Base-by-base conservation (phyloP, 352 stramenopile genomes). In the Pythium plurisporium region DNA sequence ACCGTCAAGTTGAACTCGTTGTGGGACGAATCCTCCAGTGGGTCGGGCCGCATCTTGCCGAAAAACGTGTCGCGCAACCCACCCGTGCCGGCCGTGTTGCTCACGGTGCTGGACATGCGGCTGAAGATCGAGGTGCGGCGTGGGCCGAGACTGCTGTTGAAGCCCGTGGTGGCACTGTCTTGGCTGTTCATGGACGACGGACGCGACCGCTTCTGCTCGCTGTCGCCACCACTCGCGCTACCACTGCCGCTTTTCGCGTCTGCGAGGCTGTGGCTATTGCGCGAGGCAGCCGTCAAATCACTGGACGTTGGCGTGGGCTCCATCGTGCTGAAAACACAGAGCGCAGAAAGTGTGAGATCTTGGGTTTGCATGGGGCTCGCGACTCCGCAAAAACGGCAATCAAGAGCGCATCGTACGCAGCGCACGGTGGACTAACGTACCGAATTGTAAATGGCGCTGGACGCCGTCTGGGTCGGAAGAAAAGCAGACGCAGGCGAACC, bases 1-100 rank as follows among this genome's bases (percentile, higher is more conserved):
- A 91, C 68, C 5, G 81, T 82, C 29, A 91, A 59, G 17, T 87
- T 73, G 45, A 91, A 89, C 50, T 91, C 81, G 38, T 89, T 76
- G 25, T 76, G 68, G 0, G 78, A 67, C 6, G 79, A 87, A n/a
- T 87, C 63, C 19, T 86, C 64, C 26, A 91, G 58, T 23, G 81
- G 76, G 38, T 91, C 81, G 4, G 55, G 43, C 0, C 59, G 61
- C 1, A 47, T 37, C 9, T 61, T 64, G 14, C 76, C 76, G 49
- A 91, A 89, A 57, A 91, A 85, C 26, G 76, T 86, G 29, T 91
- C 78, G 11, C 81, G 62, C 15, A 91, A 37, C 1, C 59, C 67
- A 0, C 30, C 45, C n/a, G n/a, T n/a, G 9, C 79, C 34, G 8
- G 9, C 38, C 3, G 26, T n/a, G 20, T 46, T 55, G 40, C 50